Percentiles rank a stretch among this genome's conserved stretches.
These are phyloP conservation scores for Euryodendron excelsum DNA, from an alignment of 148 eudicot species.

Conservation along the genomic window DNA sequence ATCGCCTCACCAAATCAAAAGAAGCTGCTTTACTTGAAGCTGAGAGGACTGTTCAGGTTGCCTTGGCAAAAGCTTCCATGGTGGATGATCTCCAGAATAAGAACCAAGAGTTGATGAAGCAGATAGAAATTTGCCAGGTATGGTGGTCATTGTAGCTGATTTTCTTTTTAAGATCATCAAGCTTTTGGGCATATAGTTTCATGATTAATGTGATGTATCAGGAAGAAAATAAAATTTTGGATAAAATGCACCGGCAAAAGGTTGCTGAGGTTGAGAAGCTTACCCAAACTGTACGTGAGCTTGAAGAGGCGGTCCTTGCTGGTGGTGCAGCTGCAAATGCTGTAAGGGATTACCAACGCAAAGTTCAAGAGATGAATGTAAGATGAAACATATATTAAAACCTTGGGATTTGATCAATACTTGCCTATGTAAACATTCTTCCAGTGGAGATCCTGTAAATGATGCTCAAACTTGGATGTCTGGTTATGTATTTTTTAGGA, in stretches of 20 bases:
- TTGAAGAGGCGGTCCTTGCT: conserved; percentile 84
- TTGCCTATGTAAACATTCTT: conserved; percentile 1
- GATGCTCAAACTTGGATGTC: conserved; percentile 7
- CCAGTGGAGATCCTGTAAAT: conserved; percentile 1
- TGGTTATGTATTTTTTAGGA: conserved; percentile 36
- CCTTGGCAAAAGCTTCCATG: conserved; percentile 77
- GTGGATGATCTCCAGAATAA: conserved; percentile 86
- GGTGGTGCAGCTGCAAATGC: conserved; percentile 89
- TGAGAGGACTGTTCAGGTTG: conserved; percentile 72
- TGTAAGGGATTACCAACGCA: conserved; percentile 75
- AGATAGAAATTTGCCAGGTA: conserved; percentile 83
- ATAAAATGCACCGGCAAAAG: conserved; percentile 73
- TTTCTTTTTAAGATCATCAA: neutral
- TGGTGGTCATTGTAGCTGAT: neutral
- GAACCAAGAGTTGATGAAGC: conserved; percentile 83
- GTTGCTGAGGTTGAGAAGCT: conserved; percentile 83
- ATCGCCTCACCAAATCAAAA: conserved; percentile 74
- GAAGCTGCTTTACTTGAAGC: conserved; percentile 83
- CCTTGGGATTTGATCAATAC: neutral
- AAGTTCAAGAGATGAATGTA: conserved; percentile 88
- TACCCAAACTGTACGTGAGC: conserved; percentile 70
- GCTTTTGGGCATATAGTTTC: neutral
- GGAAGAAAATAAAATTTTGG: conserved; percentile 82
- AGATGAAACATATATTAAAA: conserved; percentile 3
- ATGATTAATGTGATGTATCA: conserved; percentile 20